Evolutionary conservation across 257 asterid species (phyloP).

Genomic region (Nemophila menziesii): DNA sequence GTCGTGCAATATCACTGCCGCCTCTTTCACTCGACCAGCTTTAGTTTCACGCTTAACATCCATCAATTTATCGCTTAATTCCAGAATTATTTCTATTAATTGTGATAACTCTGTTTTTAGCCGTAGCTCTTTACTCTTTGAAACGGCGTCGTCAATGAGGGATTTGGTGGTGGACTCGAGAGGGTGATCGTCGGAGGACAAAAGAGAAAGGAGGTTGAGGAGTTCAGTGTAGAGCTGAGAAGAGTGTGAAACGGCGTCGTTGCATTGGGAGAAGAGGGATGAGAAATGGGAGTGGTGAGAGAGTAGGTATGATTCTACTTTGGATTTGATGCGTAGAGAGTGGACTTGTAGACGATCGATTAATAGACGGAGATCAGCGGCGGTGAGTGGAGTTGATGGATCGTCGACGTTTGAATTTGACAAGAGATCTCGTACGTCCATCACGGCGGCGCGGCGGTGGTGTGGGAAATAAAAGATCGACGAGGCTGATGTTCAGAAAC

Average conservation of each 20-base stretch:
- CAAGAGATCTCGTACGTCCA: constrained; percentile 76
- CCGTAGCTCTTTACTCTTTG: constrained; percentile 50
- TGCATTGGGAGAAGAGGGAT: constrained; percentile 61
- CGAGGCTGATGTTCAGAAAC: no score
- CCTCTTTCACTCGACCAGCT: constrained; percentile 50
- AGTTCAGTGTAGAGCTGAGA: constrained; percentile 33
- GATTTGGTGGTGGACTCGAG: constrained; percentile 40
- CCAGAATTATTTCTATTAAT: constrained; percentile 47
- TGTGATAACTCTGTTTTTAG: constrained; percentile 60
- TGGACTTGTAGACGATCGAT: constrained; percentile 69
- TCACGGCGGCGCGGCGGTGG: no score
- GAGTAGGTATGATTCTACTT: constrained; percentile 64
- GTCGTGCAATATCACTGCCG: constrained; percentile 55
- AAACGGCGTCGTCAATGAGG: constrained; percentile 40
- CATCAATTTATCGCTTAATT: constrained; percentile 31
- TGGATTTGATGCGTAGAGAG: constrained; percentile 67
- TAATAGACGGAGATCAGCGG: constrained; percentile 94
- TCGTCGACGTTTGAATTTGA: constrained; percentile 41
- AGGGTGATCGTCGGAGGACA: constrained; percentile 41
- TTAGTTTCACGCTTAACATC: constrained; percentile 37
- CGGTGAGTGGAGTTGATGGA: constrained; percentile 61
- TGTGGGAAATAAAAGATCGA: no score
- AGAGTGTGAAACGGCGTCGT: constrained; percentile 55
- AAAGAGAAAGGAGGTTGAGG: constrained; percentile 30
- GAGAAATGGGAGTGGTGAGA: constrained; percentile 70